Conservation (phyloP, 2,329 filamentous ascomycete species). For the Cercospora janseana region DNA sequence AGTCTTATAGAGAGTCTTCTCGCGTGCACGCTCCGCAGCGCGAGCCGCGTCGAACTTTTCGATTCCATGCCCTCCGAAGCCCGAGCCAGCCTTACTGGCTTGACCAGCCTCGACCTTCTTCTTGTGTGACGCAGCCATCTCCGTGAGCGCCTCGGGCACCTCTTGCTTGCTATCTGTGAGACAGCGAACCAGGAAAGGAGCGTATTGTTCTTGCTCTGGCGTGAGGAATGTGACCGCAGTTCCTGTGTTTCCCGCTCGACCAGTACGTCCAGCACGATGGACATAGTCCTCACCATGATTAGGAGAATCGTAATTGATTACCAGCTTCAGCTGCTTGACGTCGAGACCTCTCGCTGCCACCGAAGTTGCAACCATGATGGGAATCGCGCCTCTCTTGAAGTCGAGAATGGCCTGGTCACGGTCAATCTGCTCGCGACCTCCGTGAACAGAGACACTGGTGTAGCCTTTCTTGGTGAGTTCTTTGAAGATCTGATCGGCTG, state of each 20-base stretch:
- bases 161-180: slow-evolving; percentile 86
- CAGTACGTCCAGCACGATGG: slow-evolving; percentile 88
- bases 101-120: slow-evolving; percentile 92
- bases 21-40: slow-evolving; percentile 78
- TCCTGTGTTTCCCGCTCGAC: slow-evolving; percentile 88
- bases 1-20: slow-evolving; percentile 85
- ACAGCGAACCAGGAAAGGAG: slow-evolving; percentile 83
- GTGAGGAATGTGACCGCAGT: slow-evolving; percentile 94
- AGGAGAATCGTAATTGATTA: slow-evolving; percentile 92
- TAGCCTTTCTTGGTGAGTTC: slow-evolving; percentile 82
- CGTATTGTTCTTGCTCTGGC: slow-evolving; percentile 85
- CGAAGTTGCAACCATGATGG: slow-evolving; percentile 89
- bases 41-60: slow-evolving; percentile 89
- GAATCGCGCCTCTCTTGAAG: slow-evolving; percentile 87
- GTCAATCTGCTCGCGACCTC: slow-evolving; percentile 89
- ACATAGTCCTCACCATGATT: slow-evolving; percentile 97
- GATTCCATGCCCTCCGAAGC: slow-evolving; percentile 92
- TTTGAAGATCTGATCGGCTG: slow-evolving; percentile 52
- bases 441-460: slow-evolving; percentile 89
- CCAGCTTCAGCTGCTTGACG: slow-evolving; percentile 91
- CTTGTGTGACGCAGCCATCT: slow-evolving; percentile 65
- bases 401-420: slow-evolving; percentile 88
- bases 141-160: slow-evolving; percentile 67
- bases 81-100: slow-evolving; percentile 76
- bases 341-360: slow-evolving; percentile 93